Evolutionary conservation across 139 green algal species (phyloP).

Genomic region (Coelastrella sp.): DNA sequence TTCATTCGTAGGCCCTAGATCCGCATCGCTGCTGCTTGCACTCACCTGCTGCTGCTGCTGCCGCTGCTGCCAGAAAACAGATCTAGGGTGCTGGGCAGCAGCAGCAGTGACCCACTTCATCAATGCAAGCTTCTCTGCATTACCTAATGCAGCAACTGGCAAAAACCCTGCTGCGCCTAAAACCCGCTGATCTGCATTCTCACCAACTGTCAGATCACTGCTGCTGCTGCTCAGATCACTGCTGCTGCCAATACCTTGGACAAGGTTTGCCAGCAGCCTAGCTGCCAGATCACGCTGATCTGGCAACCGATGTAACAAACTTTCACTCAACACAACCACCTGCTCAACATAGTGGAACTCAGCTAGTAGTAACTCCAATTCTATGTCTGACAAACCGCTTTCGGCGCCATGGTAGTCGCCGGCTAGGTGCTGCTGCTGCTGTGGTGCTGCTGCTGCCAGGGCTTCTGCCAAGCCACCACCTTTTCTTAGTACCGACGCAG

Average conservation of each 20-base stretch:
- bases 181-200: not conserved
- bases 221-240: too few species aligned
- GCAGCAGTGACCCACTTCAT: constrained; percentile 11
- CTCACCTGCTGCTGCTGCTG: not conserved
- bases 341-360: constrained; percentile 67
- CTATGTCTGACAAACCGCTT: constrained; percentile 53
- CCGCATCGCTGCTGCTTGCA: not conserved
- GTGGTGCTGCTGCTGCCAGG: not conserved
- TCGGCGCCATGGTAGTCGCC: constrained; percentile 37
- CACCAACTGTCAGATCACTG: not conserved
- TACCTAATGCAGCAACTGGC: constrained; percentile 1
- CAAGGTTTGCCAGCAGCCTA: constrained; percentile 39
- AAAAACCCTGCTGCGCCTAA: not conserved
- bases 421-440: constrained; percentile 21
- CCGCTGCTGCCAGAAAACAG: not conserved
- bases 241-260: constrained; percentile 24
- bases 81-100: too few species aligned
- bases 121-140: not conserved
- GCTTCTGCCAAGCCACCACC: not conserved
- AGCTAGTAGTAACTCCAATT: constrained; percentile 64
- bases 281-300: constrained; percentile 30
- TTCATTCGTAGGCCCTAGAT: not conserved
- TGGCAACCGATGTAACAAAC: constrained; percentile 55
- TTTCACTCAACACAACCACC: constrained; percentile 64
- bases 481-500: constrained; percentile 36